Conservation (phyloP, 2,329 filamentous ascomycete genomes). For the Ascochyta fabae region DNA sequence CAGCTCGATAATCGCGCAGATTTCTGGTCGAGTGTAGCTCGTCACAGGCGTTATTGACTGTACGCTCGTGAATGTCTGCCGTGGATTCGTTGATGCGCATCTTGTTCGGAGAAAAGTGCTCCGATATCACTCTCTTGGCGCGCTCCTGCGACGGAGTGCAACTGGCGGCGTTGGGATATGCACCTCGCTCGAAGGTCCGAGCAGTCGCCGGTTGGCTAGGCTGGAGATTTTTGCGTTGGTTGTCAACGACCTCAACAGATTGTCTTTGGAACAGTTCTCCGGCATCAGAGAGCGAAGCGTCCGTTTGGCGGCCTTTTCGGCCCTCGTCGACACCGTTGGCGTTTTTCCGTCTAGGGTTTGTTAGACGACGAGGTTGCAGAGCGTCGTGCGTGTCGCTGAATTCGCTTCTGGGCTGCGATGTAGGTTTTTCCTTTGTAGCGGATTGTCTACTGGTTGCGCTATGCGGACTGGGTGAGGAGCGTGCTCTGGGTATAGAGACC, state of each 20-base stretch:
- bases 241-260: neutral
- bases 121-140: conserved; percentile 8
- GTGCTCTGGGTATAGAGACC: neutral
- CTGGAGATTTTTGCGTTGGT: neutral
- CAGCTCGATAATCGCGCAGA: neutral
- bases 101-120: conserved; percentile 16
- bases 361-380: neutral
- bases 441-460: neutral
- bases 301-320: neutral
- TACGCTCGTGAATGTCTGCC: neutral
- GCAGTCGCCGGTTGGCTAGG: conserved; percentile 13
- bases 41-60: neutral
- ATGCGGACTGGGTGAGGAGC: neutral
- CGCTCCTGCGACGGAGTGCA: neutral
- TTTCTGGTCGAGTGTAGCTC: neutral
- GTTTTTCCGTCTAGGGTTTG: neutral
- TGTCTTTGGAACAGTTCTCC: neutral
- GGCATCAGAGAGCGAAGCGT: neutral
- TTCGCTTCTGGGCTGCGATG: conserved; percentile 4
- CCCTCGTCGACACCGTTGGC: neutral
- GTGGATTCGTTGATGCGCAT: conserved; percentile 35
- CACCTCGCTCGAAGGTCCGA: conserved; percentile 23
- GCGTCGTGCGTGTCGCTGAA: neutral
- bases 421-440: neutral
- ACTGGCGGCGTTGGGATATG: neutral